Evolutionary conservation across 2,329 filamentous ascomycete species (phyloP).

Genomic region (Epichloe coenophiala): DNA sequence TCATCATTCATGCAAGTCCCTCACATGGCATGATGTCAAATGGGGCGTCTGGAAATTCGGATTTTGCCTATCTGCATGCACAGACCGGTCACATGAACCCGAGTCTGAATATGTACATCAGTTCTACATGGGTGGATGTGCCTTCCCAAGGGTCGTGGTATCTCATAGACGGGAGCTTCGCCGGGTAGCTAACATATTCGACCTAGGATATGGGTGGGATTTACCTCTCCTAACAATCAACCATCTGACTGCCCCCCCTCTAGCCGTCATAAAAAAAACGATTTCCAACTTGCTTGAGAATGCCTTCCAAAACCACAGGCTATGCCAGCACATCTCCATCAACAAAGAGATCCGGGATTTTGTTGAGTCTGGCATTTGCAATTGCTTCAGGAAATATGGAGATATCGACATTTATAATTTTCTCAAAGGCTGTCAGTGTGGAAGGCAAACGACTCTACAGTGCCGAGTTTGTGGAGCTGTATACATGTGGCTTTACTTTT

Average conservation of each 20-base stretch:
- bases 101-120: neutral
- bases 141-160: neutral
- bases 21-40: too few species aligned
- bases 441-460: neutral
- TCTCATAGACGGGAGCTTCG: neutral
- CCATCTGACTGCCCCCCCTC: neutral
- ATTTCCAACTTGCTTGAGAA: neutral
- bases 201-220: neutral
- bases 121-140: neutral
- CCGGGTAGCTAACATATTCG: too few species aligned
- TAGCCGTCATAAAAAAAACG: neutral
- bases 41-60: too few species aligned
- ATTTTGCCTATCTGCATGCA: neutral
- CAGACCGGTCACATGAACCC: neutral
- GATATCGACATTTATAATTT: fast-evolving
- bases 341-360: neutral
- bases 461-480: constrained; percentile 1
- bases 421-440: neutral
- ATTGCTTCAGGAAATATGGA: neutral
- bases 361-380: neutral
- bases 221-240: neutral
- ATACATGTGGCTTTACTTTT: neutral
- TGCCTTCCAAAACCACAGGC: neutral
- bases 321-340: neutral
- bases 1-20: neutral